A percentile compares a stretch with the other conserved stretches of the same genome.
phyloP scores from a whole-genome alignment of 371 early-diverging fungal genomes.

The Mortierella sp. region DNA sequence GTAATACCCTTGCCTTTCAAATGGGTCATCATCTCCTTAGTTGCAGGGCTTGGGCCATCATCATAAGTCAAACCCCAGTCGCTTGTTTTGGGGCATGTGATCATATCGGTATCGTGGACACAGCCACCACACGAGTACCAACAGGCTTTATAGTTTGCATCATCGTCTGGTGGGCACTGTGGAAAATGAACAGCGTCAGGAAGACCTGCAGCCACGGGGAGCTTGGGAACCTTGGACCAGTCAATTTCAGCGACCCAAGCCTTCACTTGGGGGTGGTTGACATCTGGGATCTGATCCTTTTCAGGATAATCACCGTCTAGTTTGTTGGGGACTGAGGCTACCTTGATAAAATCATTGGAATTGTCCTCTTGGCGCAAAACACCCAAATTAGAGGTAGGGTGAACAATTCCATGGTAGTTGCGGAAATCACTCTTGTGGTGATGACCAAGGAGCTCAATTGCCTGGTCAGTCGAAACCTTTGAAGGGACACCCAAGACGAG shows the following conservation, averaged over 20 bases:
- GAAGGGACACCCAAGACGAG: slow-evolving; percentile 7
- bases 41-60: slow-evolving; percentile 72
- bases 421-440: not conserved
- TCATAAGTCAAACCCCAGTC: slow-evolving; percentile 64
- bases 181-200: slow-evolving; percentile 37
- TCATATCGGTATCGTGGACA: slow-evolving; percentile 28
- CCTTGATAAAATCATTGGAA: not conserved
- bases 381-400: not conserved
- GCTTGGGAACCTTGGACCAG: slow-evolving; percentile 59
- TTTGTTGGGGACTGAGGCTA: not conserved
- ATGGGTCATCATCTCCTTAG: slow-evolving; percentile 59
- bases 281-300: slow-evolving; percentile 47
- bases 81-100: slow-evolving; percentile 39
- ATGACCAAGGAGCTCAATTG: slow-evolving; percentile 9
- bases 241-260: slow-evolving; percentile 60
- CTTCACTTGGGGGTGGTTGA: slow-evolving; percentile 63
- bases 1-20: slow-evolving; percentile 61
- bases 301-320: slow-evolving; percentile 29
- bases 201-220: slow-evolving; percentile 45
- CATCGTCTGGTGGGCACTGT: slow-evolving; percentile 22
- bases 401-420: slow-evolving; percentile 28
- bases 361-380: not conserved
- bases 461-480: slow-evolving; percentile 2
- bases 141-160: slow-evolving; percentile 29
- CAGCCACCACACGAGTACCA: slow-evolving; percentile 57